Evolutionary conservation across 2,329 filamentous ascomycete genomes (phyloP).

Genomic region (Alternaria brassicicola): DNA sequence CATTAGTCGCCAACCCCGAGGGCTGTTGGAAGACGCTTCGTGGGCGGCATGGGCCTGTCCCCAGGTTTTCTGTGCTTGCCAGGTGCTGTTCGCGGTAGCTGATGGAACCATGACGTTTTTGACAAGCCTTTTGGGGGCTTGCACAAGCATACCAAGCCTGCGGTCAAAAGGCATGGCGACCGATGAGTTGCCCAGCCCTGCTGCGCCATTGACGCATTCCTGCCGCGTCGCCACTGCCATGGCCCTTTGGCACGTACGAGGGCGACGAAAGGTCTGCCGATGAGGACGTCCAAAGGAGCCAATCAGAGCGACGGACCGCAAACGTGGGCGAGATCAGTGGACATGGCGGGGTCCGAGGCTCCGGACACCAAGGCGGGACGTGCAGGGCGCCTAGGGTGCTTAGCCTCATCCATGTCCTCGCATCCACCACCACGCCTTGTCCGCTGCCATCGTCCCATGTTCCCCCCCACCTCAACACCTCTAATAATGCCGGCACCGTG

Average conservation of each 20-base stretch:
- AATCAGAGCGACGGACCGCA: conserved; percentile 15
- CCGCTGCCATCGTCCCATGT: conserved; percentile 8
- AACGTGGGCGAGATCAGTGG: conserved; percentile 22
- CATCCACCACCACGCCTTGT: neutral
- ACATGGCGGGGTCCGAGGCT: conserved; percentile 9
- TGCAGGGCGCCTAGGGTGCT: conserved; percentile 5
- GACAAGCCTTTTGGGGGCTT: conserved; percentile 21
- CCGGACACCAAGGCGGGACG: conserved; percentile 1
- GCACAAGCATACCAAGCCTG: conserved; percentile 27
- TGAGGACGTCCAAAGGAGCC: conserved; percentile 13
- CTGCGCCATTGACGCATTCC: conserved; percentile 9
- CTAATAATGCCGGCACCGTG: neutral
- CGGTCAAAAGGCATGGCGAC: conserved; percentile 9
- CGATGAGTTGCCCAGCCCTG: neutral
- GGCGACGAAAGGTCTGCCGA: conserved; percentile 1
- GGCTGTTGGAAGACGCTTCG: neutral
- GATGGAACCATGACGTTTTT: conserved; percentile 11
- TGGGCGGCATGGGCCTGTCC: conserved; percentile 1
- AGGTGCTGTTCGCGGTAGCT: neutral
- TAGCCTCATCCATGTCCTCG: neutral
- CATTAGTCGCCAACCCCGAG: neutral
- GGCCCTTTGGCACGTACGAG: conserved; percentile 3
- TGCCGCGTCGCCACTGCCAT: conserved; percentile 8
- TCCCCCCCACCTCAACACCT: neutral
- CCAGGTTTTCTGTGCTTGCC: conserved; percentile 8